Percentiles rank a stretch among this genome's conserved stretches.
Evolutionary conservation across 75 land plant species (phyloP).

Genomic region (Larix kaempferi): DNA sequence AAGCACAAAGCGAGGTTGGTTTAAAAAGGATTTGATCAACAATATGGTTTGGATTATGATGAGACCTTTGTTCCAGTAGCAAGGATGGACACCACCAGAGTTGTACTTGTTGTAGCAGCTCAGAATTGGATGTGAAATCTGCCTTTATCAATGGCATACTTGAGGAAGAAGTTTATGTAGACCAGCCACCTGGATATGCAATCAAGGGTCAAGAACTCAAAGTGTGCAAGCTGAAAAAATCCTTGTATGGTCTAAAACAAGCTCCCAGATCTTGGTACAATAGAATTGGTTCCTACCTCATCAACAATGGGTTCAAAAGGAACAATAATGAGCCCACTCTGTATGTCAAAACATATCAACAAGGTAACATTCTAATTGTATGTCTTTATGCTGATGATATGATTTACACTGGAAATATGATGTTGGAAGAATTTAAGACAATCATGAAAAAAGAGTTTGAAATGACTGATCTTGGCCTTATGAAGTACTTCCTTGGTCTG

Average conservation of each 20-base stretch:
- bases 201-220: not conserved
- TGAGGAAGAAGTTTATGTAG: constrained; percentile 16
- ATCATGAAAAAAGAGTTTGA: constrained; percentile 12
- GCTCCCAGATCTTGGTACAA: constrained; percentile 16
- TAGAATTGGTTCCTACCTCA: not conserved
- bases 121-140: constrained; percentile 15
- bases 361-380: too few relatives aligned
- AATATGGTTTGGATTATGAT: constrained; percentile 7
- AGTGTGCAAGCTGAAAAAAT: constrained; percentile 16
- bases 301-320: not conserved
- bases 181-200: constrained; percentile 8
- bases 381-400: too few relatives aligned
- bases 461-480: constrained; percentile 8
- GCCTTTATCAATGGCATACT: constrained; percentile 15
- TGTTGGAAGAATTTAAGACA: too few relatives aligned
- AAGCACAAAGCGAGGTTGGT: constrained; percentile 4
- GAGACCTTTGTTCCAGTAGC: constrained; percentile 14
- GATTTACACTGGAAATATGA: too few relatives aligned
- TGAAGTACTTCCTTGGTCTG: constrained; percentile 14
- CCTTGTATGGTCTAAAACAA: constrained; percentile 22
- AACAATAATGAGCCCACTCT: constrained; percentile 8
- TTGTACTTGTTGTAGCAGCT: constrained; percentile 7
- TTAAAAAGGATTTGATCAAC: not conserved
- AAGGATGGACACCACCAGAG: constrained; percentile 7
- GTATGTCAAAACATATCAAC: not conserved